Conservation (phyloP, 2,329 filamentous ascomycete species). For the Trichoderma sp. region DNA sequence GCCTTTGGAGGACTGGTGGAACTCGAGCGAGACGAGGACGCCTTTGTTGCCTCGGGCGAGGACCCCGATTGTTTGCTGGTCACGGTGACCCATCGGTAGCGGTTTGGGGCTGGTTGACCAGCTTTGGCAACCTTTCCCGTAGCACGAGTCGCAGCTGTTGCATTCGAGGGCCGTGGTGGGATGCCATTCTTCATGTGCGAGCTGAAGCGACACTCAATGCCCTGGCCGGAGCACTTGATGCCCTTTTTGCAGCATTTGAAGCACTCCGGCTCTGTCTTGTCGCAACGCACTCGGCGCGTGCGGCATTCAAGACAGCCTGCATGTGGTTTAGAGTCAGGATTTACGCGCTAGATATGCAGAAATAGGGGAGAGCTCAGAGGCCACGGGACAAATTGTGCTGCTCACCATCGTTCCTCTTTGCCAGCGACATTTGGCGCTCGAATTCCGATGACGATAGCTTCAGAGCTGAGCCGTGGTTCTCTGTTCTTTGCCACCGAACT, state of each 20-base stretch:
- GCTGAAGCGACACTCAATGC: constrained; percentile 23
- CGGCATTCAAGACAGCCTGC: constrained; percentile 23
- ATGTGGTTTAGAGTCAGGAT: not conserved
- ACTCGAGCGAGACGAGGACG: not conserved
- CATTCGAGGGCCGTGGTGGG: not conserved
- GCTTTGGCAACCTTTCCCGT: not conserved
- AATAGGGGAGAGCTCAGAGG: not conserved
- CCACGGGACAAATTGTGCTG: not conserved
- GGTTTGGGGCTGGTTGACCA: not conserved
- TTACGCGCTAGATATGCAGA: not conserved
- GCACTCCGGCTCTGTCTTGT: constrained; percentile 23
- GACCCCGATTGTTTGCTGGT: constrained; percentile 17
- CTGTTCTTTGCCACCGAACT: not conserved
- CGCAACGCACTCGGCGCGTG: constrained; percentile 25
- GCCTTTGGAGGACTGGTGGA: not conserved
- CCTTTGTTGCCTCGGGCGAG: not conserved
- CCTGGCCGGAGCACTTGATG: constrained; percentile 21
- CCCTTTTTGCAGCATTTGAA: constrained; percentile 26
- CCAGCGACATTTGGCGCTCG: constrained; percentile 10
- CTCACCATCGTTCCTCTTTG: constrained; percentile 25
- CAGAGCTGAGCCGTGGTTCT: not conserved
- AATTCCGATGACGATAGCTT: not conserved
- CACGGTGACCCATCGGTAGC: constrained; percentile 17
- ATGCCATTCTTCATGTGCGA: constrained; percentile 18
- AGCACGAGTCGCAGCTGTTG: not conserved